Base-by-base conservation (phyloP, 306 rosid species). In the Alnus glutinosa region DNA sequence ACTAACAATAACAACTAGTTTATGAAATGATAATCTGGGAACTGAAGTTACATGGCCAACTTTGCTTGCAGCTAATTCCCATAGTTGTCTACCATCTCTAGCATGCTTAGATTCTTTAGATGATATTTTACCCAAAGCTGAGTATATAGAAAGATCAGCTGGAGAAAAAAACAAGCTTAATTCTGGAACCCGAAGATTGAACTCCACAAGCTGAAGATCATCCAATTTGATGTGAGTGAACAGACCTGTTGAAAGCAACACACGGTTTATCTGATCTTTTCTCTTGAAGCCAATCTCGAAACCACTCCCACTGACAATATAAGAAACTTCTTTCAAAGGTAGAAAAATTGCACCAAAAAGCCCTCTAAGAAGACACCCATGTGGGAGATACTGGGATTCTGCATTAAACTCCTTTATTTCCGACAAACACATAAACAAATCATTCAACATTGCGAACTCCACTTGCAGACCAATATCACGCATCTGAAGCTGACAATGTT, bases 11-110 rank as follows among this genome's bases (percentile, higher is more conserved):
- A 83, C 77, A 74, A 84, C 94, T 78, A 87, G 75, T 77, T 87
- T 89, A 79, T 73, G 88, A 75, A 86, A 86, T 37, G 93, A 85
- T 81, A 84, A 63, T 78, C 87, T 85, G 54, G 85, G 88, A 66
- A 81, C 81, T 71, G 79, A 71, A 71, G 77, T 85, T 85, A 77
- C 73, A 42, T 32, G 84, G 77, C 74, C 74, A 84, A 94, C 83
- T 78, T 90, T 89, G 77, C 78, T 88, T 67, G 98, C 91, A 78
- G 93, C 95, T 84, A 91, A 80, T 81, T 81, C 86, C 98, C 98
- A 94, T 52, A 94, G 86, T 71, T 91, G 90, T 84, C 88, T 84
- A 74, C 84, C 95, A 91, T 86, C 83, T 91, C 94, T 92, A 77
- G 89, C 48, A 83, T 81, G 76, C 63, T 59, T 85, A 78, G 73